Evolutionary conservation across 129 eudicot species (phyloP).

Genomic region (Flaveria ramosissima): DNA sequence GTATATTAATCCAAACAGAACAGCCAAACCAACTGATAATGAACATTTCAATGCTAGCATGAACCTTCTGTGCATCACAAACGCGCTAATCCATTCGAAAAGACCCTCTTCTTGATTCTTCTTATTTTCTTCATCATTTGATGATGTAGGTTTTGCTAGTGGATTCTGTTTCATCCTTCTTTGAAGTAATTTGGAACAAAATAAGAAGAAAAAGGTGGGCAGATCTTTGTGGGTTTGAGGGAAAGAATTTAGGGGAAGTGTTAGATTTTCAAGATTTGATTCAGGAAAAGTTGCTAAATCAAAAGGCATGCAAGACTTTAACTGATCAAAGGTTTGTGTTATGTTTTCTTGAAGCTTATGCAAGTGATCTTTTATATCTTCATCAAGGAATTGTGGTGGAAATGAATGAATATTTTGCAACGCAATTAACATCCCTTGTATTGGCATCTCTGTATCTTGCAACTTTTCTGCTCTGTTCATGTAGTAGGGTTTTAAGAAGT

Average conservation of each 20-base stretch:
- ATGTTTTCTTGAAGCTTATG: slow-evolving; percentile 42
- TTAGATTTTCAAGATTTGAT: slow-evolving; percentile 40
- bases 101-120: slow-evolving; percentile 10
- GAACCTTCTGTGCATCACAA: slow-evolving; percentile 38
- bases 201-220: slow-evolving; percentile 72
- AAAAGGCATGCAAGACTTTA: slow-evolving; percentile 41
- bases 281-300: slow-evolving; percentile 56
- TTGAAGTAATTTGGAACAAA: slow-evolving; percentile 70
- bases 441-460: slow-evolving; percentile 58
- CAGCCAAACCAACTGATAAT: slow-evolving; percentile 76
- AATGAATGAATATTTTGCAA: slow-evolving; percentile 39
- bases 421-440: slow-evolving; percentile 75
- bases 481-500: slow-evolving; percentile 52
- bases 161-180: slow-evolving; percentile 29
- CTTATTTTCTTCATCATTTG: slow-evolving; percentile 20
- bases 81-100: slow-evolving; percentile 20
- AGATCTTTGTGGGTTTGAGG: slow-evolving; percentile 49
- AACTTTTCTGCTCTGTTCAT: slow-evolving; percentile 55
- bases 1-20: slow-evolving; percentile 60
- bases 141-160: slow-evolving; percentile 15
- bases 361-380: slow-evolving; percentile 47
- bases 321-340: slow-evolving; percentile 35
- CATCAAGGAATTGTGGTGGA: slow-evolving; percentile 40
- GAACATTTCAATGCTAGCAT: slow-evolving; percentile 71
- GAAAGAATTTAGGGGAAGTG: slow-evolving; percentile 38